These are phyloP conservation scores for Xylariaceae sp. DNA, from an alignment of 2,329 filamentous ascomycete species.

Conservation along the genomic window DNA sequence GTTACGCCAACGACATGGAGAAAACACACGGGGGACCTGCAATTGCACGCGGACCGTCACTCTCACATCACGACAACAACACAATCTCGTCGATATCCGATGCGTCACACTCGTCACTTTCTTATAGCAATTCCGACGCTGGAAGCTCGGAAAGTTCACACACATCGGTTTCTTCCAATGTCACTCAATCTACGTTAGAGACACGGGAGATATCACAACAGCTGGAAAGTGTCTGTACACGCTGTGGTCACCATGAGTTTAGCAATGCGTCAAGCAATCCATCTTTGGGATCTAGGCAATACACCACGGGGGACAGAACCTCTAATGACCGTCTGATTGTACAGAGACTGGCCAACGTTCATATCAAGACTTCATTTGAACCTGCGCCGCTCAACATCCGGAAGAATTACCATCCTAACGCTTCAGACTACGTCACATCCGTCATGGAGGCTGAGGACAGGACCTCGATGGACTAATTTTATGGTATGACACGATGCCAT, in stretches of 20 bases:
- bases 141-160: constrained; percentile 17
- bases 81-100: constrained; percentile 7
- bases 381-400: constrained; percentile 17
- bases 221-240: constrained; percentile 2
- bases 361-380: background rate
- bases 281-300: background rate
- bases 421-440: constrained; percentile 21
- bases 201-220: background rate
- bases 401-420: constrained; percentile 10
- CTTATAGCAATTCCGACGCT: constrained; percentile 15
- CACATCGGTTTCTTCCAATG: constrained; percentile 11
- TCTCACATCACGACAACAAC: constrained; percentile 3
- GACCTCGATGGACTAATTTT: constrained; percentile 2
- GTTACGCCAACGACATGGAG: constrained; percentile 53
- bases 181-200: background rate
- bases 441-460: constrained; percentile 23
- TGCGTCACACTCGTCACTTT: constrained; percentile 11
- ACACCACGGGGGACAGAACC: background rate
- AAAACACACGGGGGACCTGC: constrained; percentile 21
- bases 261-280: background rate
- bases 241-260: constrained; percentile 4
- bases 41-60: background rate
- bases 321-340: too few species aligned
- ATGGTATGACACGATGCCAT: too few species aligned
- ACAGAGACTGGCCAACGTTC: too few species aligned